Evolutionary conservation across 805 yeast genomes (phyloP), one percentile per base, ranked within the genome.

Genomic region (Kuraishia cidri): DNA sequence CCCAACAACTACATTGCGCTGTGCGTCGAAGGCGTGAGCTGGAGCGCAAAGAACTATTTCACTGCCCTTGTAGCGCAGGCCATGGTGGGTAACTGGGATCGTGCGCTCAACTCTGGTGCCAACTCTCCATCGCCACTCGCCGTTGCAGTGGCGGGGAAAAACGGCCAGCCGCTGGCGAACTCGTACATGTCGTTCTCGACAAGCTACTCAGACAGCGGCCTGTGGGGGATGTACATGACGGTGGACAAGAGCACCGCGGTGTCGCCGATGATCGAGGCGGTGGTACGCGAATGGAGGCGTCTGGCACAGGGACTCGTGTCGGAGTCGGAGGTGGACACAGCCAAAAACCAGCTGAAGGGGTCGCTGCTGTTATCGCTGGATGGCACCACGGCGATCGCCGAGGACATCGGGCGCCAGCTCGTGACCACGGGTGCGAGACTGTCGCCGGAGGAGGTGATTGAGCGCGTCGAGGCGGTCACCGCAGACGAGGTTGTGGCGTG

Each of bases 151-250:
- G 64, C 66, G 45, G 69, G 75, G 20, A 55, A 51, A 0, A 70
- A 76, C 38, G 64, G 63, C 12, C 62, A 70, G 12, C 82, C 86
- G 3, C 62, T 87, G 37, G 96, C 97, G 35, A 92, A 92, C 60
- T 83, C 95, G 6, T 92, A 80, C 62, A 82, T 87, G 95, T 86
- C 96, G 5, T 92, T 90, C 61, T 84, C 95, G 20, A 92, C 99
- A 2, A 84, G 95, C 1, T 92, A 92, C 59, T 88, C 96, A 8
- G 99, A 92, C 60, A 83, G 96, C 9, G 99, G 99, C 6, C 64
- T 92, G 34, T 90, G 97, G 97, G 99, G 99, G 23, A 80, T 90
- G 46, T 92, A 92, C 54, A 68, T 92, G 38, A 85, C 86, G 6
- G 75, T 94, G 15, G 96, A 90, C 45, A 79, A 77, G 49, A 70